phyloP scores from a whole-genome alignment of 768 basidiomycete genomes.

The Megacollybia marginata region DNA sequence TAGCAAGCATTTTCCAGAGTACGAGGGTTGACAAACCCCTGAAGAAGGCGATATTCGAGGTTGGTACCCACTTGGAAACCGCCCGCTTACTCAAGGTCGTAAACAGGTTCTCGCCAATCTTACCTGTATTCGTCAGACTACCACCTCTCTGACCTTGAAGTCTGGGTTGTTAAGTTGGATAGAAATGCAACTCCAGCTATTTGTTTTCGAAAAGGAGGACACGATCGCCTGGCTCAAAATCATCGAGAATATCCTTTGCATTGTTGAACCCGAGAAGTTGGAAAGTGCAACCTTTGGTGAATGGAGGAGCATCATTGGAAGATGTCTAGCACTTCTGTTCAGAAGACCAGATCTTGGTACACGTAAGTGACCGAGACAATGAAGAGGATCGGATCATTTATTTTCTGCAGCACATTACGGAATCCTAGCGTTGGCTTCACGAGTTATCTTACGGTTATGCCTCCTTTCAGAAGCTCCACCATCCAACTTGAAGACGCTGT shows the following conservation, averaged over 20 bases:
- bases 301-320: conserved; percentile 50
- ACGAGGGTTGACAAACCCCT: conserved; percentile 44
- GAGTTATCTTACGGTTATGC: conserved; percentile 28
- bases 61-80: conserved; percentile 20
- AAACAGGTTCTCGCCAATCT: conserved; percentile 66
- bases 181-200: conserved; percentile 50
- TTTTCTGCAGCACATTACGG: conserved; percentile 1
- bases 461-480: conserved; percentile 21
- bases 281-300: conserved; percentile 47
- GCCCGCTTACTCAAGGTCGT: neutral
- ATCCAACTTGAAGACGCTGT: conserved; percentile 20
- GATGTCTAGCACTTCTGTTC: conserved; percentile 42
- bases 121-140: conserved; percentile 62
- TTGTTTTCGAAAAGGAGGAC: conserved; percentile 17
- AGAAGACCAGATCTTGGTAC: conserved; percentile 9
- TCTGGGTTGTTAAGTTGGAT: conserved; percentile 77
- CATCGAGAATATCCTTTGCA: conserved; percentile 52
- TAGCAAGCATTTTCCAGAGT: conserved; percentile 77
- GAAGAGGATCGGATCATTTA: conserved; percentile 4
- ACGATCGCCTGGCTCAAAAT: conserved; percentile 58
- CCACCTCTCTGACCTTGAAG: conserved; percentile 63
- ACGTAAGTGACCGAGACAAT: conserved; percentile 5
- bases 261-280: conserved; percentile 43
- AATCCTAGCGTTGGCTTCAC: conserved; percentile 15
- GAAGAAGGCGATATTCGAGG: conserved; percentile 61